These are phyloP conservation scores for Mycena sanguinolenta DNA, from an alignment of 768 basidiomycete species.

Conservation along the genomic window DNA sequence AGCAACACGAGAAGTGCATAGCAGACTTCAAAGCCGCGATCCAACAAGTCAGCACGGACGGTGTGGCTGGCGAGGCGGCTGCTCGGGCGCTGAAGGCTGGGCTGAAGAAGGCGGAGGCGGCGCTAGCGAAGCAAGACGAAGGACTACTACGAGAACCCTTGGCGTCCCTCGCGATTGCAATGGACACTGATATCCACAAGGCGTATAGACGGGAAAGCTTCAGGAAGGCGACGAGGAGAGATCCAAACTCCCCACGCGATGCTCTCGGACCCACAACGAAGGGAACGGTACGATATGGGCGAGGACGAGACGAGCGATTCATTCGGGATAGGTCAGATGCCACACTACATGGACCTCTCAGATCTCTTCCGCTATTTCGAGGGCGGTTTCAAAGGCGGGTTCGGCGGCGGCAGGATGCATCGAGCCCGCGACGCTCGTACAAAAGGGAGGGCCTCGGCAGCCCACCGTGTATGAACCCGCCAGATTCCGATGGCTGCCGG, in stretches of 20 bases:
- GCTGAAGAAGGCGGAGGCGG: constrained; percentile 85
- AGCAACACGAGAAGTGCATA: constrained; percentile 79
- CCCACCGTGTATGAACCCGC: too few relatives aligned
- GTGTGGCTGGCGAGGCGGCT: constrained; percentile 67
- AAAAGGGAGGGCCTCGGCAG: too few relatives aligned
- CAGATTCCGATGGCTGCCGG: too few relatives aligned
- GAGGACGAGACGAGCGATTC: constrained; percentile 76
- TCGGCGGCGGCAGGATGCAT: constrained; percentile 12
- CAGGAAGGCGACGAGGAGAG: constrained; percentile 96
- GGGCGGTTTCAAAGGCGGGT: constrained; percentile 41
- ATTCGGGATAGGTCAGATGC: constrained; percentile 60
- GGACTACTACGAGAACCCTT: constrained; percentile 89
- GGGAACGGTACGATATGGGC: constrained; percentile 84
- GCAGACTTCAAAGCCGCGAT: constrained; percentile 86
- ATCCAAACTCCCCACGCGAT: constrained; percentile 91
- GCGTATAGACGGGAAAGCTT: constrained; percentile 90
- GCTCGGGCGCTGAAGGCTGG: constrained; percentile 72
- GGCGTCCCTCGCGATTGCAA: constrained; percentile 70
- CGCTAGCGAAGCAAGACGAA: constrained; percentile 90
- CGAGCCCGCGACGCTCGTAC: too few relatives aligned
- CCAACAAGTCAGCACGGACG: constrained; percentile 77
- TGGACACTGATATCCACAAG: constrained; percentile 88
- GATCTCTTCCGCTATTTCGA: too few relatives aligned
- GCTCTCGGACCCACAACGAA: constrained; percentile 79
- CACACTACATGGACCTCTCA: constrained; percentile 67